A percentile compares a stretch with the other conserved stretches of the same genome.
Conservation (phyloP, 1,284 basidiomycete genomes). For the Trichosporon sp. region DNA sequence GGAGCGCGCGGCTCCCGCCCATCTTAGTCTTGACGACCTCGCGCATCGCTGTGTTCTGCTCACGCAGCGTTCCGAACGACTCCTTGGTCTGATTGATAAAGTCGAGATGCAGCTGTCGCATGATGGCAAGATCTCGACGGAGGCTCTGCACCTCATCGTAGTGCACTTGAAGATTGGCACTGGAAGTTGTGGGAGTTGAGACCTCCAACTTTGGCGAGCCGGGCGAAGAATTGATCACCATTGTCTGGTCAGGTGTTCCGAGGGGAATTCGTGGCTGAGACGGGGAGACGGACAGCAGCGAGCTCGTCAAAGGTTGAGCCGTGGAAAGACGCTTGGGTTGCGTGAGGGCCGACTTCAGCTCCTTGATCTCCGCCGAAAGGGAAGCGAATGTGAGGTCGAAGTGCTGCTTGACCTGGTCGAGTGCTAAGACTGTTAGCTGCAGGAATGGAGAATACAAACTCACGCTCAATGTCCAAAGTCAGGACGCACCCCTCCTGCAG, state of each 20-base stretch:
- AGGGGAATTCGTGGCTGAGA: slow-evolving; percentile 10
- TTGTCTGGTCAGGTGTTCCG: slow-evolving; percentile 34
- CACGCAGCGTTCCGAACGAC: slow-evolving; percentile 72
- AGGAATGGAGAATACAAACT: slow-evolving; percentile 55
- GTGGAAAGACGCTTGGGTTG: slow-evolving; percentile 58
- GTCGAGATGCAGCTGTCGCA: slow-evolving; percentile 91
- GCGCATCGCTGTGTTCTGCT: slow-evolving; percentile 82
- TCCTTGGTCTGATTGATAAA: slow-evolving; percentile 89
- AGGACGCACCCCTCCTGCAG: slow-evolving; percentile 83
- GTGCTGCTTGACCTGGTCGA: slow-evolving; percentile 98
- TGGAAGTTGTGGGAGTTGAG: slow-evolving; percentile 14
- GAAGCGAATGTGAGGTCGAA: slow-evolving; percentile 85
- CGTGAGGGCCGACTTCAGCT: slow-evolving; percentile 68
- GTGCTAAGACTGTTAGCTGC: slow-evolving; percentile 62
- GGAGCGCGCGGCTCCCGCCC: slow-evolving; percentile 82
- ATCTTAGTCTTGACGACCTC: slow-evolving; percentile 80
- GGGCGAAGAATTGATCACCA: slow-evolving; percentile 17
- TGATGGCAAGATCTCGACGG: slow-evolving; percentile 86
- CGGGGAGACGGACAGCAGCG: slow-evolving; percentile 40
- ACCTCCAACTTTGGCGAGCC: slow-evolving; percentile 21
- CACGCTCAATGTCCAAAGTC: slow-evolving; percentile 94
- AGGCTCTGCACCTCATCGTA: slow-evolving; percentile 93
- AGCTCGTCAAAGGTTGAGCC: slow-evolving; percentile 54
- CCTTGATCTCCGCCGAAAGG: slow-evolving; percentile 89
- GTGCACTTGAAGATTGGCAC: slow-evolving; percentile 77